Evolutionary conservation across 106 monocot genomes (phyloP), one percentile per base, ranked within the genome.

Genomic region (Dioscorea zingiberensis): DNA sequence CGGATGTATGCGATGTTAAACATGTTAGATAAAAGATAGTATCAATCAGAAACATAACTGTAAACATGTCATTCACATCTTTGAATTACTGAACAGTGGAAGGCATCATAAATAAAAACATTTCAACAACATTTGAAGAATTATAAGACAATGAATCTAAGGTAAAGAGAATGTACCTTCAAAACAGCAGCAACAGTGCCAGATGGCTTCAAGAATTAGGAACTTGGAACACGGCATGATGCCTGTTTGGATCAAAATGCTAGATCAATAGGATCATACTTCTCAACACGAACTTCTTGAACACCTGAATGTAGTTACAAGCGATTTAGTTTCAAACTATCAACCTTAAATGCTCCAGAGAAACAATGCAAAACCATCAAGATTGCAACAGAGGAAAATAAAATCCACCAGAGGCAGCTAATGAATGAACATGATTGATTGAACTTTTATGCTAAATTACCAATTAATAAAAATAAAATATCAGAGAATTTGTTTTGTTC

Each of bases 281-380:
- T 92, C 60, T 92, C 84, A 27, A 92, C 76, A 51, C 91, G 77
- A 78, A 87, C 71, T 87, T 84, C 59, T 72, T 76, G 55, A 87
- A 84, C 21, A 81, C 83, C 93, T 93, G 73, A 68, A 66, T 8
- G 38, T 38, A 38, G 38, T 38, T 8, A 38, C 10, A 38, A 38
- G 10, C 0, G 9, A 38, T 38, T 38, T 38, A 38, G 38, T 38
- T 38, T 38, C 1, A 38, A 38, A 38, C 10, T 38, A n/a, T 38
- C 38, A 38, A 38, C 10, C 38, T 38, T 38, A 38, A 38, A 6
- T 15, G 27, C 48, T 25, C 13, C 47, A 29, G 22, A 65, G 19
- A 57, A 32, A 71, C 19, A 24, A 24, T 21, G 14, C 25, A 15
- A 23, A 59, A 14, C 22, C 14, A 24, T 3, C 22, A 21, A 55